These are phyloP conservation scores for Starmerella ratchasimensis DNA, from an alignment of 805 yeast species.

Conservation along the genomic window DNA sequence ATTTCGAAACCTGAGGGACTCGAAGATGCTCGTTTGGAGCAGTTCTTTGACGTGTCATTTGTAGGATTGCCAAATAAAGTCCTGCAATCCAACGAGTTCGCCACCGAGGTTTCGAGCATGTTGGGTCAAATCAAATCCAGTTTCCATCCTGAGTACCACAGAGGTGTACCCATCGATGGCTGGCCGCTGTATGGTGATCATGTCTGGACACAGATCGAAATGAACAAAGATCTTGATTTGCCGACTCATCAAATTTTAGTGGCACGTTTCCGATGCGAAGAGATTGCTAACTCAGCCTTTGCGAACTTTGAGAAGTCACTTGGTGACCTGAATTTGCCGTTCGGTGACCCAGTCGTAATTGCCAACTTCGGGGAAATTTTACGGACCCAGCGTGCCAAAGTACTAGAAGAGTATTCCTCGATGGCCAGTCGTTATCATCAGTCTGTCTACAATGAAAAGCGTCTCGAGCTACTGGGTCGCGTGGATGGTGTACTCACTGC, in stretches of 20 bases:
- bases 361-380: conserved; percentile 23
- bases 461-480: conserved; percentile 34
- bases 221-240: conserved; percentile 82
- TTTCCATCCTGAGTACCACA: conserved; percentile 63
- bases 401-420: conserved; percentile 45
- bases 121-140: conserved; percentile 43
- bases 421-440: conserved; percentile 64
- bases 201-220: conserved; percentile 89
- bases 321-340: conserved; percentile 22
- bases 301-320: conserved; percentile 32
- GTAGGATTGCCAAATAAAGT: conserved; percentile 75
- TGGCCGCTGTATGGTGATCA: conserved; percentile 85
- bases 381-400: conserved; percentile 35
- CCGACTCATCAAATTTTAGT: conserved; percentile 95
- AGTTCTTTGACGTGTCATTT: conserved; percentile 77
- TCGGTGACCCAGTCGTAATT: conserved; percentile 15
- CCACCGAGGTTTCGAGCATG: conserved; percentile 42
- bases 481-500: conserved; percentile 33
- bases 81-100: conserved; percentile 60
- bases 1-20: conserved; percentile 61
- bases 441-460: conserved; percentile 53
- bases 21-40: conserved; percentile 41
- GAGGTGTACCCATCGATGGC: conserved; percentile 83
- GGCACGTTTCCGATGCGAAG: conserved; percentile 89
- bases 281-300: conserved; percentile 48